phyloP scores from a whole-genome alignment of 331 rosid genomes.

The Dryas integrifolia region DNA sequence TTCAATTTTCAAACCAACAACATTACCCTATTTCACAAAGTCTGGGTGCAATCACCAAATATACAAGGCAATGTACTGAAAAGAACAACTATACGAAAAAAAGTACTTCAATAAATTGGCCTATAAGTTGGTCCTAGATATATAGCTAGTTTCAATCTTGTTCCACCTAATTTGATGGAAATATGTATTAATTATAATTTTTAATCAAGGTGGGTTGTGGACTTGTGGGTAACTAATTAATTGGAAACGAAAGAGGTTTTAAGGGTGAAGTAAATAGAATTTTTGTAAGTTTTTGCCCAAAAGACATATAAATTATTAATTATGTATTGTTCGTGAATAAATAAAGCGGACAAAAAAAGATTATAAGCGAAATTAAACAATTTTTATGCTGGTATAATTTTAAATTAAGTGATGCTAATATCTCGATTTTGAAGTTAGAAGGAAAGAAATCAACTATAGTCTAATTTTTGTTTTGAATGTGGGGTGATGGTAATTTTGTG shows the following conservation, averaged over 20 bases:
- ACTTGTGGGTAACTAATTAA: not conserved
- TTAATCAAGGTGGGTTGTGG: not conserved
- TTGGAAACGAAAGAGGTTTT: not conserved
- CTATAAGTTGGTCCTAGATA: not conserved
- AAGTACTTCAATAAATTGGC: not conserved
- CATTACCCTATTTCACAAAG: not conserved
- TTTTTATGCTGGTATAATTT: too few species aligned
- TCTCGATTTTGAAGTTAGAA: too few species aligned
- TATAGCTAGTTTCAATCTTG: not conserved
- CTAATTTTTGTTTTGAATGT: too few species aligned
- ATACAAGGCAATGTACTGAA: not conserved
- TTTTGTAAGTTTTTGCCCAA: not conserved
- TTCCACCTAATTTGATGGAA: constrained; percentile 4
- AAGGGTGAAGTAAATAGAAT: not conserved
- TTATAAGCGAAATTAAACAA: too few species aligned
- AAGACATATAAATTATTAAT: too few species aligned
- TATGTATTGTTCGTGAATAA: too few species aligned
- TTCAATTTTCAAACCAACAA: not conserved
- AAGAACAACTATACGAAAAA: not conserved
- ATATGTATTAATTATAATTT: not conserved
- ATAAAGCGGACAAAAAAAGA: too few species aligned
- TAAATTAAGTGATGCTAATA: too few species aligned
- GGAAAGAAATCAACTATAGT: too few species aligned
- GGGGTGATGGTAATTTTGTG: too few species aligned
- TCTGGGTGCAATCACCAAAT: not conserved